phyloP scores from a whole-genome alignment of 2,329 filamentous ascomycete species.

The Paracamarosporium sp. region DNA sequence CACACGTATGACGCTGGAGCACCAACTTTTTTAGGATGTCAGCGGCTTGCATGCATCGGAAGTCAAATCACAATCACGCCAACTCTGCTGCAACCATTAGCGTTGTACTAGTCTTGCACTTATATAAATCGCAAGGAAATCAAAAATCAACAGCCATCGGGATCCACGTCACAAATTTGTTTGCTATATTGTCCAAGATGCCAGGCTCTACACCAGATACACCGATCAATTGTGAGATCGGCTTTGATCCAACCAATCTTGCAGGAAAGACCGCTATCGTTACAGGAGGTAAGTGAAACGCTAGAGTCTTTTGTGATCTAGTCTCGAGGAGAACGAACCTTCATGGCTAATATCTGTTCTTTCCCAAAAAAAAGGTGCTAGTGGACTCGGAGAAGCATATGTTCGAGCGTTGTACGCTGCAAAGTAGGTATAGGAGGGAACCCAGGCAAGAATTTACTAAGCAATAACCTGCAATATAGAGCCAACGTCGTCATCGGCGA shows the following conservation, averaged over 20 bases:
- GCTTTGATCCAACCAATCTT: not conserved
- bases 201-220: not conserved
- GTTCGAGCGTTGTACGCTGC: not conserved
- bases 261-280: slow-evolving; percentile 9
- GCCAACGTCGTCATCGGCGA: slow-evolving; percentile 1
- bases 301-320: too few species aligned
- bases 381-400: not conserved
- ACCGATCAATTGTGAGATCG: slow-evolving; percentile 3
- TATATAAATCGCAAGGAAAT: too few species aligned
- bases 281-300: slow-evolving; percentile 9
- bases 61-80: not conserved
- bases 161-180: not conserved
- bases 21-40: not conserved
- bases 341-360: too few species aligned
- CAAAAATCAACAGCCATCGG: too few species aligned
- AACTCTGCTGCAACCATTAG: too few species aligned
- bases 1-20: not conserved
- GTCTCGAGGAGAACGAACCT: too few species aligned
- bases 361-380: not conserved
- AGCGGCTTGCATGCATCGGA: not conserved
- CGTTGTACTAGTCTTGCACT: too few species aligned
- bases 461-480: not conserved
- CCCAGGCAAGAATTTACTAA: not conserved
- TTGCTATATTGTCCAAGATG: not conserved
- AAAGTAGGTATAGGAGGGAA: not conserved